Percentiles rank a stretch among this genome's conserved stretches.
phyloP scores from a whole-genome alignment of 805 yeast genomes.

The Priceomyces haplophilus region DNA sequence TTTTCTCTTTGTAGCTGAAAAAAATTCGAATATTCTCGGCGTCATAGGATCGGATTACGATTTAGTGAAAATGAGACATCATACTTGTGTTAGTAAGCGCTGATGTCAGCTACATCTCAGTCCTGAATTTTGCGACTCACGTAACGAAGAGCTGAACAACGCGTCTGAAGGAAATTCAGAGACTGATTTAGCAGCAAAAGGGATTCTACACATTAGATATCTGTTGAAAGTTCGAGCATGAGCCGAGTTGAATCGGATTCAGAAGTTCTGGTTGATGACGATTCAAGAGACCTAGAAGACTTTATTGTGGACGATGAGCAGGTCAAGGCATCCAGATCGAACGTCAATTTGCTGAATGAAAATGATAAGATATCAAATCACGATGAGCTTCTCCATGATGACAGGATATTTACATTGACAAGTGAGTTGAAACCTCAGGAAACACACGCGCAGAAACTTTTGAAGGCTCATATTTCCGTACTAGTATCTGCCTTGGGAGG shows the following conservation, averaged over 20 bases:
- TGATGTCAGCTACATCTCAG: neutral
- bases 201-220: neutral
- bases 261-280: conserved; percentile 8
- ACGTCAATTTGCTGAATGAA: no score
- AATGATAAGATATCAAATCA: conserved; percentile 5
- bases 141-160: neutral
- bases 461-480: conserved; percentile 73
- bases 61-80: no score
- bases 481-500: conserved; percentile 92
- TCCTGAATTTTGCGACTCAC: neutral
- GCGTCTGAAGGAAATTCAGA: neutral
- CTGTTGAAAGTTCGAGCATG: conserved; percentile 1
- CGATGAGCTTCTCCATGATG: conserved; percentile 12
- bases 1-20: no score
- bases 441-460: conserved; percentile 36
- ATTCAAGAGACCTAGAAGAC: conserved; percentile 29
- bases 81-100: neutral
- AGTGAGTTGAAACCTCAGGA: conserved; percentile 29
- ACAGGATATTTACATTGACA: conserved; percentile 23
- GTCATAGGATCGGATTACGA: no score
- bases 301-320: conserved; percentile 32
- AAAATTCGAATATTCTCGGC: no score
- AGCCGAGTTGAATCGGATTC: conserved; percentile 4
- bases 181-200: neutral
- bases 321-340: conserved; percentile 4